Base-by-base conservation (phyloP, 768 basidiomycete species). In the Kwoniella bestiolae region DNA sequence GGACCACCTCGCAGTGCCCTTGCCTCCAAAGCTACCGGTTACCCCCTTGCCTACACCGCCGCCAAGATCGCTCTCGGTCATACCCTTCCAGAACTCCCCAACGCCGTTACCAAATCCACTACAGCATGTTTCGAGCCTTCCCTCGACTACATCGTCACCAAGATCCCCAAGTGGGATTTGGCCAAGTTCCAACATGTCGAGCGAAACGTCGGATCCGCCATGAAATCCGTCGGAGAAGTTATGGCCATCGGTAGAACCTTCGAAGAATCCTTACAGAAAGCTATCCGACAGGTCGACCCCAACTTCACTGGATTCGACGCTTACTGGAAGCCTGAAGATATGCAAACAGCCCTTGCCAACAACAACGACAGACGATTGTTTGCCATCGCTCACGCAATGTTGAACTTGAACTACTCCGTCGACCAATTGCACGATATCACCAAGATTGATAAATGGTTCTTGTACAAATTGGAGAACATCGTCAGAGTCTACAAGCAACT, bases 191-290 rank as follows among this genome's bases (percentile, higher is more conserved):
- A 89, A 44, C 91, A 95, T 76, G 96, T 98, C 64, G 89, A 95
- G 79, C 89, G 95, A 68, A 89, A 92, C 79, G 88, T 98, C 58
- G 96, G 95, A 26, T 97, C 94, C 2, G 88, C 95, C 18, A 98
- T 99, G 96, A 99, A 99, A 83, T 94, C 92, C 16, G 96, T 99
- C 60, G 96, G 96, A 60, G 96, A 99, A 82, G 95, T 99, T 78
- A 99, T 99, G 96, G 95, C 95, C 71, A 97, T 99, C 74, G 96
- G 96, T 38, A 90, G 96, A 71, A 99, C 96, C 1, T 99, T 97
- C 73, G 96, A 99, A 82, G 96, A 99, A 81, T 92, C 91, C 76
- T 85, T 99, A 77, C 96, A 98, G 81, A 99, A 99, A 83, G 96
- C 96, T 52, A 91, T 99, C 66, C 90, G 96, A 68, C 93, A 96